Conservation (phyloP, 2,329 filamentous ascomycete species). For the Fusarium phyllophilum region DNA sequence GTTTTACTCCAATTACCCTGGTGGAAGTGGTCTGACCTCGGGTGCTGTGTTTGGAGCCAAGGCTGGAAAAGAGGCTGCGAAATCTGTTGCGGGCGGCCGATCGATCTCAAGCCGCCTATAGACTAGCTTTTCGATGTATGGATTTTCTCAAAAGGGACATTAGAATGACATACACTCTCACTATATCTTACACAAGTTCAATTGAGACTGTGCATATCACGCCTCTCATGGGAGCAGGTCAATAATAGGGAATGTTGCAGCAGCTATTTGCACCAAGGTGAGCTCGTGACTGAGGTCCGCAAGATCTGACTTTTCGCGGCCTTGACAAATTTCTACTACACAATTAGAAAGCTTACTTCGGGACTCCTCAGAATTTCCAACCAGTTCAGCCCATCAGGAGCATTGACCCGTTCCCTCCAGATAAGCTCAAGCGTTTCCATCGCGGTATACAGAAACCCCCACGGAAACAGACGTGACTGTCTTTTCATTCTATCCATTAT, state of each 20-base stretch:
- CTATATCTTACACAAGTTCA: too few relatives aligned
- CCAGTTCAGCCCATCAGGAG: neutral
- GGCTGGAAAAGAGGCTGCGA: conserved; percentile 12
- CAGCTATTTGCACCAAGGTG: neutral
- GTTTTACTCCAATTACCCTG: conserved; percentile 14
- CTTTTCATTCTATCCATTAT: conserved; percentile 3
- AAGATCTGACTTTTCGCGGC: too few relatives aligned
- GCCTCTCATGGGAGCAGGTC: neutral
- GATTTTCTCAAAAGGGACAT: neutral
- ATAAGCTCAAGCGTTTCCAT: conserved; percentile 10
- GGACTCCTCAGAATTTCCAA: conserved; percentile 12
- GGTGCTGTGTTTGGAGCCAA: conserved; percentile 13
- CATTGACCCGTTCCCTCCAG: neutral
- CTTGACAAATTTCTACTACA: neutral
- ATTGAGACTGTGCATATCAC: rapidly evolving
- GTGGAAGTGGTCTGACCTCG: conserved; percentile 12
- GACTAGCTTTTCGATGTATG: neutral
- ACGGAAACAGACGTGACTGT: neutral
- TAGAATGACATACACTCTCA: too few relatives aligned
- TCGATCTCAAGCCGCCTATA: neutral
- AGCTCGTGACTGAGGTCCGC: rapidly evolving
- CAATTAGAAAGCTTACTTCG: conserved; percentile 4
- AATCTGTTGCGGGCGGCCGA: neutral
- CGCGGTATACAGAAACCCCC: conserved; percentile 16
- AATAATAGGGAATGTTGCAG: neutral